Conservation (phyloP, 768 basidiomycete species). For the Suillus bovinus region DNA sequence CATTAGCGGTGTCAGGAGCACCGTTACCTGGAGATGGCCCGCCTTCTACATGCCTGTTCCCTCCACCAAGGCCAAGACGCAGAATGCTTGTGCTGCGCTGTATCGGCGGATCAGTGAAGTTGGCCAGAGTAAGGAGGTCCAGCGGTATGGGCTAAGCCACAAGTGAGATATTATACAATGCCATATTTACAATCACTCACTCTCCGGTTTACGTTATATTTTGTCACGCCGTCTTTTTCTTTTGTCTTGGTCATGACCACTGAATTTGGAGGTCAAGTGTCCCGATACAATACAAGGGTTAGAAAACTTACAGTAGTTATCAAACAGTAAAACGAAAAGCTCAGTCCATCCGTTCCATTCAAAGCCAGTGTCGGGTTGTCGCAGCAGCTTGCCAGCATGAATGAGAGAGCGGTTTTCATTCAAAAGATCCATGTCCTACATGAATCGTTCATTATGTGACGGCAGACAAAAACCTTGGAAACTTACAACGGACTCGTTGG, state of each 20-base stretch:
- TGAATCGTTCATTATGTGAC: constrained; percentile 4
- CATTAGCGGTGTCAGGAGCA: constrained; percentile 44
- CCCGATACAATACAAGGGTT: not conserved
- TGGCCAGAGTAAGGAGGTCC: constrained; percentile 83
- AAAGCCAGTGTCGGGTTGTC: constrained; percentile 87
- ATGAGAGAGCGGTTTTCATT: constrained; percentile 83
- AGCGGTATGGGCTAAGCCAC: constrained; percentile 81
- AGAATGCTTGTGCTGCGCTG: constrained; percentile 75
- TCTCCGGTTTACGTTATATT: constrained; percentile 79
- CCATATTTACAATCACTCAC: constrained; percentile 41
- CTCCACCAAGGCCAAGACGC: constrained; percentile 53
- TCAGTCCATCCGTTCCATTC: constrained; percentile 92
- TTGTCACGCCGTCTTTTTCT: constrained; percentile 71
- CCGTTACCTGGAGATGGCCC: constrained; percentile 28
- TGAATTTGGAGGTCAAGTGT: constrained; percentile 32
- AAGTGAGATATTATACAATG: constrained; percentile 1
- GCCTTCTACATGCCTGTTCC: constrained; percentile 35
- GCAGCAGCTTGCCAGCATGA: constrained; percentile 77
- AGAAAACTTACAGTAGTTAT: constrained; percentile 81
- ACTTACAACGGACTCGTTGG: constrained; percentile 66
- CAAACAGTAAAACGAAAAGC: constrained; percentile 87
- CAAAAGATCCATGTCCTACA: constrained; percentile 83
- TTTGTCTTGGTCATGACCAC: constrained; percentile 90
- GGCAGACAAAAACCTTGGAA: not conserved
- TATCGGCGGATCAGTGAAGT: constrained; percentile 78